A percentile compares a stretch with the other conserved stretches of the same genome.
These are phyloP conservation scores for Silene uniflora DNA, from an alignment of 148 eudicot species.

Conservation along the genomic window DNA sequence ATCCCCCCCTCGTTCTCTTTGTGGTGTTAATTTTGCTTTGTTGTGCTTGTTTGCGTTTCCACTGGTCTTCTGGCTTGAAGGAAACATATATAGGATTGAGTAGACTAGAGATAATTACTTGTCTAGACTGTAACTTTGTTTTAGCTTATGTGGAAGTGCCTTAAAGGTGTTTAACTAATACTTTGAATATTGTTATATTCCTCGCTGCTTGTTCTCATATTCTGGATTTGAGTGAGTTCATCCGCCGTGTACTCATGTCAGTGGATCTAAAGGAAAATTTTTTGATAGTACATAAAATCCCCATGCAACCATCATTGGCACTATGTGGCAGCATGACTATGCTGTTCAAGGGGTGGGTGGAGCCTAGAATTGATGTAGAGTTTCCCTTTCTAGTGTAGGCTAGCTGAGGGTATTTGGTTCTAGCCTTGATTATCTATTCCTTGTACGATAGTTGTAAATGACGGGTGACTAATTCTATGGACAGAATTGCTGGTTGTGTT, in stretches of 20 bases:
- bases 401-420: not conserved
- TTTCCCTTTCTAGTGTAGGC: not conserved
- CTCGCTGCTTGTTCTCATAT: not conserved
- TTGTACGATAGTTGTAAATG: not conserved
- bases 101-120: not conserved
- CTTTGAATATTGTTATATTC: not conserved
- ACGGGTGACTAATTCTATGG: not conserved
- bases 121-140: not conserved
- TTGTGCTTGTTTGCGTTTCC: not conserved
- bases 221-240: not conserved
- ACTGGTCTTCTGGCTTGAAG: conserved; percentile 4
- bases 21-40: not conserved
- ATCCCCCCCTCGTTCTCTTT: not conserved
- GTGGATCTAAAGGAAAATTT: not conserved
- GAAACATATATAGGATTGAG: not conserved
- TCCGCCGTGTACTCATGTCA: not conserved
- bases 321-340: not conserved
- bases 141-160: conserved; percentile 2
- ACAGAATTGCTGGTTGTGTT: not conserved
- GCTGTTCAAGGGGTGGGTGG: not conserved
- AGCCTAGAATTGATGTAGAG: not conserved
- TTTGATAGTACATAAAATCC: not conserved
- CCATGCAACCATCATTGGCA: not conserved
- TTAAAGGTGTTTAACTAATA: not conserved
- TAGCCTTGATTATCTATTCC: not conserved